These are phyloP conservation scores for Chrysosporium keratinophilum DNA, from an alignment of 2,329 filamentous ascomycete genomes.

Conservation along the genomic window DNA sequence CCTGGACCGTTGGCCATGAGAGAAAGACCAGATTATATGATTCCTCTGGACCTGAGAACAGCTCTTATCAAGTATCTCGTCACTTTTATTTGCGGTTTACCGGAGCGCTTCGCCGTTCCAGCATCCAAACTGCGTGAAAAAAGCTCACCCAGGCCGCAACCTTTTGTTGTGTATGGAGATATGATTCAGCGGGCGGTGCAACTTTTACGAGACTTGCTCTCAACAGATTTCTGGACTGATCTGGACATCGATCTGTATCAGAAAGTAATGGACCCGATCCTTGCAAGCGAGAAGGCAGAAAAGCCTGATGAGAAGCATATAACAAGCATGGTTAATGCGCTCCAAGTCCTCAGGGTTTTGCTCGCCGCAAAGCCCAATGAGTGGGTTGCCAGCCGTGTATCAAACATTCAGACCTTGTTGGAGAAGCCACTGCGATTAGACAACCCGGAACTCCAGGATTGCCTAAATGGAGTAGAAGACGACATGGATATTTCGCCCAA, in stretches of 20 bases:
- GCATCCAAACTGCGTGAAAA: constrained; percentile 56
- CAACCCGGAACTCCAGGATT: constrained; percentile 86
- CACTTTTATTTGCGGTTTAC: constrained; percentile 82
- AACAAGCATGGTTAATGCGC: constrained; percentile 81
- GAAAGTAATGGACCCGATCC: constrained; percentile 76
- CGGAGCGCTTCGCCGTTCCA: constrained; percentile 71
- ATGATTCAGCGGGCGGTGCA: constrained; percentile 76
- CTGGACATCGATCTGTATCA: constrained; percentile 84
- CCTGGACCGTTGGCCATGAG: constrained; percentile 34
- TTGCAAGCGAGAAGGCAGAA: constrained; percentile 73
- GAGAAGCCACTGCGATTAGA: constrained; percentile 85
- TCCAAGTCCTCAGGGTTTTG: constrained; percentile 84
- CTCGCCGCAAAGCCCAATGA: constrained; percentile 79
- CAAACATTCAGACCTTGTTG: constrained; percentile 71
- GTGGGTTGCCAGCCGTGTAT: constrained; percentile 73
- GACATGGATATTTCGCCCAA: constrained; percentile 59
- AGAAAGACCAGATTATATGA: constrained; percentile 56
- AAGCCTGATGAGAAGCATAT: constrained; percentile 74
- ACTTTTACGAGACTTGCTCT: constrained; percentile 72
- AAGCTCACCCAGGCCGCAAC: constrained; percentile 34
- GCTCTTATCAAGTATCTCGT: constrained; percentile 92
- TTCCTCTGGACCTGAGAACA: constrained; percentile 56
- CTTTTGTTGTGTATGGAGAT: constrained; percentile 54
- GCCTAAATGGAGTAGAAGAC: constrained; percentile 64
- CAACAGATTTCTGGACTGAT: constrained; percentile 82